Base-by-base conservation (phyloP, 2,329 filamentous ascomycete species). In the Ceratocystis destructans region DNA sequence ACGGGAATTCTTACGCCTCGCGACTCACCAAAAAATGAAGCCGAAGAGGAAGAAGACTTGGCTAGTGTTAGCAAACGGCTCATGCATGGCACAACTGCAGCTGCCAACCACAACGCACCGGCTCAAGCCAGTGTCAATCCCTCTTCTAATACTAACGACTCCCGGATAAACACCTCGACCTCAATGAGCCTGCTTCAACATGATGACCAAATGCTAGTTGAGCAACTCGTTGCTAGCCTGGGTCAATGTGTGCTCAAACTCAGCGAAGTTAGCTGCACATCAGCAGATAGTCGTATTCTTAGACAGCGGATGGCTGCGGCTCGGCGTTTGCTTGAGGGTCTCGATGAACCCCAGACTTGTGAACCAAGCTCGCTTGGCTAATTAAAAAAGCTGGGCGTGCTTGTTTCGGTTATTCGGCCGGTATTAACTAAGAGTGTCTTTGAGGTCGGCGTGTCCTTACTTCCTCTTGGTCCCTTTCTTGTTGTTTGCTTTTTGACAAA, bases 231-330 rank as follows among this genome's bases (percentile, higher is more conserved):
- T 28, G 83, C 79, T 1, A 82, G 79, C 69, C 75, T 87, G 0
- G 83, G 84, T 15, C 79, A 80, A 69, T 87, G 84, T 67, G 82
- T 87, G 1, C 73, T 86, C 7, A 82, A 79, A 37, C 71, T 87
- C 69, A 78, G 81, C 67, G 79, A 87, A 75, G 75, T 79, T 64
- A 77, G 82, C 69, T 76, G 76, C 69, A 76, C 81, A 67, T 79
- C 80, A 70, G 76, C 83, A 68, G 83, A 89, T 70, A 82, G 80
- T 62, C 79, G 85, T 65, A 79, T 87, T 68, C 85, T 88, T 74
- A 80, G 90, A 68, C 79, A 87, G 69, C 81, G 88, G 70, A 80
- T 96, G 63, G 89, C 95, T 70, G 83, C 85, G 64, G 91, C 90
- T 4, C 84, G 86, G 68, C 80, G 83, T 64, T 82, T 89, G 2